Conservation (phyloP, 768 basidiomycete genomes). For the Tephrocybe sp. region DNA sequence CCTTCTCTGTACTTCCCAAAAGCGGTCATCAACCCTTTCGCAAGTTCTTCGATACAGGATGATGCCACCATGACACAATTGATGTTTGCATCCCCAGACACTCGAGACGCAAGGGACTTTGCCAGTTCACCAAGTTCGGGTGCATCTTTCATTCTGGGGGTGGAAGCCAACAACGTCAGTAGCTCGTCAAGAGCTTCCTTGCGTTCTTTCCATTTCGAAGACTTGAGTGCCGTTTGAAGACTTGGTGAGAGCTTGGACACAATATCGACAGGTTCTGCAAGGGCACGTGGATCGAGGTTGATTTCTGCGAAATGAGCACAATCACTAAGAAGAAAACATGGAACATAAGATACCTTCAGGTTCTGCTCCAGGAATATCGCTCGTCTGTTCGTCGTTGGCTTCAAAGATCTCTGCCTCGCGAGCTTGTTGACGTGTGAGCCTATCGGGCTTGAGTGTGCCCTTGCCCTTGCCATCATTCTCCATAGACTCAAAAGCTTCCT, state of each 20-base stretch:
- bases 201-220: conserved; percentile 98
- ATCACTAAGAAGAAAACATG: conserved; percentile 2
- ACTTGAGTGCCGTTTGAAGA: conserved; percentile 73
- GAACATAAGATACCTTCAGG: conserved; percentile 42
- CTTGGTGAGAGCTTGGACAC: conserved; percentile 72
- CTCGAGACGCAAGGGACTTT: conserved; percentile 74
- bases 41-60: conserved; percentile 80
- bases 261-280: conserved; percentile 83
- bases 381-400: conserved; percentile 30
- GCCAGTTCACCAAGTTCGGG: conserved; percentile 76
- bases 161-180: conserved; percentile 61
- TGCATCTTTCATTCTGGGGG: conserved; percentile 78
- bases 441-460: conserved; percentile 75
- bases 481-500: conserved; percentile 83
- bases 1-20: conserved; percentile 76
- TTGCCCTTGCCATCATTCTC: conserved; percentile 86
- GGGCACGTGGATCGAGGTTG: conserved; percentile 72
- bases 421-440: conserved; percentile 74
- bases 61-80: conserved; percentile 92
- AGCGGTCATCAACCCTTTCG: conserved; percentile 71
- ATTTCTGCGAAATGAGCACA: conserved; percentile 35
- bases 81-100: conserved; percentile 90
- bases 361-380: conserved; percentile 33
- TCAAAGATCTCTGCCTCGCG: conserved; percentile 62
- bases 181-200: conserved; percentile 90